Conservation (phyloP, 2,329 filamentous ascomycete species). For the Pseudocercospora fijiensis region DNA sequence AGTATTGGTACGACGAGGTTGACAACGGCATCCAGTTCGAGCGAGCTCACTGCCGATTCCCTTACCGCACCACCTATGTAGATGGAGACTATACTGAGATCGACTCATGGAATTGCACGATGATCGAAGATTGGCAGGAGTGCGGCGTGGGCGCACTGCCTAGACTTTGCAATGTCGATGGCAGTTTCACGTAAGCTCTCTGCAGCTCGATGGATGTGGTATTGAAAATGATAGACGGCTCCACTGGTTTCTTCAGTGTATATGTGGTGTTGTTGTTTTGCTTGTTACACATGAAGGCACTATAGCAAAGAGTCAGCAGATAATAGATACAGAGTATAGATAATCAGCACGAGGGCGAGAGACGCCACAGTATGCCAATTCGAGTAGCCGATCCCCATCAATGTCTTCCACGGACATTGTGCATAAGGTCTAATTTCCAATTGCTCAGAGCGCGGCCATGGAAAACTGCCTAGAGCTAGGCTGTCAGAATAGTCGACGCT, state of each 20-base stretch:
- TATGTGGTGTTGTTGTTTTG: not conserved
- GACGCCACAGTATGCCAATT: not conserved
- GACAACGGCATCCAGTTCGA: slow-evolving; percentile 46
- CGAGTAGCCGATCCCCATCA: not conserved
- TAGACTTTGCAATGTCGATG: slow-evolving; percentile 31
- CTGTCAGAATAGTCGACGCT: not conserved
- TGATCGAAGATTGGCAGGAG: slow-evolving; percentile 34
- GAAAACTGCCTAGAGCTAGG: not conserved
- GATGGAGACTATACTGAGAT: slow-evolving; percentile 40
- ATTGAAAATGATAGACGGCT: not conserved
- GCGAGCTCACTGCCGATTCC: slow-evolving; percentile 48
- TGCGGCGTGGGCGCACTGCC: slow-evolving; percentile 28
- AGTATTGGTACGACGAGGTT: slow-evolving; percentile 46
- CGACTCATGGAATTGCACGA: slow-evolving; percentile 40
- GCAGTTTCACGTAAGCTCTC: slow-evolving; percentile 23
- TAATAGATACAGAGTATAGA: not conserved
- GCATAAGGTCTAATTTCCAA: not conserved
- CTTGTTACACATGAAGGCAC: not conserved
- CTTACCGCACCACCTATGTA: slow-evolving; percentile 39
- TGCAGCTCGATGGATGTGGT: not conserved
- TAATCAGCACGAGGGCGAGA: not conserved
- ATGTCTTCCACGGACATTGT: not conserved
- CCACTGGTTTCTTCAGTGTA: not conserved
- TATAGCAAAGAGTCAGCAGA: not conserved
- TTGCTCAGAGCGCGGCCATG: not conserved